Evolutionary conservation across 768 basidiomycete genomes (phyloP).

Genomic region (Podaxis carcinomalis): DNA sequence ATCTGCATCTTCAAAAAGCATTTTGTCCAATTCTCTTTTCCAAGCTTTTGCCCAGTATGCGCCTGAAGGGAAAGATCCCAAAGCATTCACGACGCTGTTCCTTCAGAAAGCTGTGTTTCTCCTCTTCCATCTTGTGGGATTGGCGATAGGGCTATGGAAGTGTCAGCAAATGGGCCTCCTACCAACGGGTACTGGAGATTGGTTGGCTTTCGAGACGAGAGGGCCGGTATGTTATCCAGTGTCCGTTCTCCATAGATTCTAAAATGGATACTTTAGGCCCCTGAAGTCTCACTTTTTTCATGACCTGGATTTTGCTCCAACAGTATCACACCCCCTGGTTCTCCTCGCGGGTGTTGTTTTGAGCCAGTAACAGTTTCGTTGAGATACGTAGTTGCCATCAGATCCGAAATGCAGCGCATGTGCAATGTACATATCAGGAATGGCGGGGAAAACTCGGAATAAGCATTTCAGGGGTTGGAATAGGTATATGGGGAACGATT

Average conservation of each 20-base stretch:
- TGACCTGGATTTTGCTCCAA: neutral
- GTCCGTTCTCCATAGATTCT: neutral
- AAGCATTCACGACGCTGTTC: slow-evolving; percentile 50
- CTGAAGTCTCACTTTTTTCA: slow-evolving; percentile 24
- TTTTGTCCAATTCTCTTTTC: neutral
- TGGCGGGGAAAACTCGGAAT: neutral
- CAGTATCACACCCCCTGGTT: neutral
- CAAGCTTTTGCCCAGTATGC: slow-evolving; percentile 73
- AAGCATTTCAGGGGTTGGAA: neutral
- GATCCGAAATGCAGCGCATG: neutral
- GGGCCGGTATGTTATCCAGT: slow-evolving; percentile 46
- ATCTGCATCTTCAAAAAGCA: neutral
- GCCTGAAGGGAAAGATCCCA: slow-evolving; percentile 53
- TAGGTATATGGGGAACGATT: neutral
- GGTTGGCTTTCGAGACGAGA: slow-evolving; percentile 89
- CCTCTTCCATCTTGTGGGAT: slow-evolving; percentile 69
- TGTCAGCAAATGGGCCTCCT: slow-evolving; percentile 90
- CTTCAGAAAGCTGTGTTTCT: slow-evolving; percentile 72
- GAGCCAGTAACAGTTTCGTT: neutral
- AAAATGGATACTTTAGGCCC: slow-evolving; percentile 25
- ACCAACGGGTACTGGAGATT: slow-evolving; percentile 89
- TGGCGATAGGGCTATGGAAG: slow-evolving; percentile 88
- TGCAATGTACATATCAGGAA: neutral
- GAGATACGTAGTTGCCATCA: neutral
- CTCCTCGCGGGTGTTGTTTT: neutral